A percentile compares a stretch with the other conserved stretches of the same genome.
phyloP scores from a whole-genome alignment of 2,329 filamentous ascomycete genomes.

The Alternaria incomplexa region DNA sequence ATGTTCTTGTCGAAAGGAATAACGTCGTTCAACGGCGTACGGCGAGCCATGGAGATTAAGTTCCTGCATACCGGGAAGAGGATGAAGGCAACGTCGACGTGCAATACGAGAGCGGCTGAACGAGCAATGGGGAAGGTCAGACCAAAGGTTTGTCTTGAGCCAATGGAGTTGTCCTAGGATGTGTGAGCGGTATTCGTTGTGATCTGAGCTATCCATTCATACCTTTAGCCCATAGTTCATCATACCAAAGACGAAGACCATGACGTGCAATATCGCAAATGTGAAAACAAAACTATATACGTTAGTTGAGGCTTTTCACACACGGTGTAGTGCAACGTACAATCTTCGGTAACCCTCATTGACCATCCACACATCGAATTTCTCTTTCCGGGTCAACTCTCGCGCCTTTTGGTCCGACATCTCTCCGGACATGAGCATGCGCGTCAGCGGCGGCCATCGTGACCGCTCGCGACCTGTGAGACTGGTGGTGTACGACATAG shows the following conservation, averaged over 20 bases:
- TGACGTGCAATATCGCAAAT: slow-evolving; percentile 74
- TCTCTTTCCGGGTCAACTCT: slow-evolving; percentile 71
- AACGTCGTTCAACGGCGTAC: slow-evolving; percentile 83
- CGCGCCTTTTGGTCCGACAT: slow-evolving; percentile 77
- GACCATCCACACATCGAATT: slow-evolving; percentile 86
- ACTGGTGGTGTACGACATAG: slow-evolving; percentile 43
- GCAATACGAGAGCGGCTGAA: slow-evolving; percentile 76
- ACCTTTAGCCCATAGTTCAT: slow-evolving; percentile 78
- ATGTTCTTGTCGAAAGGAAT: slow-evolving; percentile 91
- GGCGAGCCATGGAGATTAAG: slow-evolving; percentile 78
- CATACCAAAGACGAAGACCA: slow-evolving; percentile 81
- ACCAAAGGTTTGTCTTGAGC: slow-evolving; percentile 72
- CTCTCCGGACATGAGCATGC: slow-evolving; percentile 82
- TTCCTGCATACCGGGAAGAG: slow-evolving; percentile 84
- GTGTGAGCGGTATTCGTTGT: slow-evolving; percentile 10
- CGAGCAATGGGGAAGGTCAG: slow-evolving; percentile 78
- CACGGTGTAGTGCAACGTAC: slow-evolving; percentile 57
- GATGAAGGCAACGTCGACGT: slow-evolving; percentile 81
- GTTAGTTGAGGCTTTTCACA: slow-evolving; percentile 31
- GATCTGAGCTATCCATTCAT: slow-evolving; percentile 1
- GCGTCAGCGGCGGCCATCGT: slow-evolving; percentile 81
- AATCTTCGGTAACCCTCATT: slow-evolving; percentile 84
- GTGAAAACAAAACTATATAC: slow-evolving; percentile 72
- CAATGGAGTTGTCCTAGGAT: slow-evolving; percentile 66
- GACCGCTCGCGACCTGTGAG: slow-evolving; percentile 66